Conservation (phyloP, 768 basidiomycete genomes). For the Boletus rubroflammeus region DNA sequence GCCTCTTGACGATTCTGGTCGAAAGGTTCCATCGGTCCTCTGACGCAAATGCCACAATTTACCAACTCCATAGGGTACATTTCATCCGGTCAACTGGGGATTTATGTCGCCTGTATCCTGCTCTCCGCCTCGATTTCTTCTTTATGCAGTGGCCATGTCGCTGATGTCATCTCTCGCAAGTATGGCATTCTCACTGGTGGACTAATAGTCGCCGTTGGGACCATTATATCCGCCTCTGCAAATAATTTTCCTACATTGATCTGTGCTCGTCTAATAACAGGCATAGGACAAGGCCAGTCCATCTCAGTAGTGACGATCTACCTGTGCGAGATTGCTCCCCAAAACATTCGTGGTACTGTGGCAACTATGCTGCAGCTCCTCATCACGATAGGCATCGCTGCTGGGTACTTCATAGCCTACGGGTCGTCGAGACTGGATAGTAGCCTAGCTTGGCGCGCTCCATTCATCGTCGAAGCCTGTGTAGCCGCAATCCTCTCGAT, state of each 20-base stretch:
- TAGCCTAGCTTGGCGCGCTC: conserved; percentile 27
- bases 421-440: conserved; percentile 20
- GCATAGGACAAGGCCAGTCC: conserved; percentile 45
- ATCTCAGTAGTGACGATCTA: conserved; percentile 41
- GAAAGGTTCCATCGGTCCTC: conserved; percentile 38
- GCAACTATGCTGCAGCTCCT: conserved; percentile 41
- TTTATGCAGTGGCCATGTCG: conserved; percentile 39
- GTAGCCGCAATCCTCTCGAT: conserved; percentile 14
- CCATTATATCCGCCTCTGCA: conserved; percentile 37
- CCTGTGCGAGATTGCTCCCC: conserved; percentile 41
- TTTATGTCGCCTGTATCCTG: conserved; percentile 43
- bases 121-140: conserved; percentile 41
- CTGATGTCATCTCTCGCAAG: conserved; percentile 46
- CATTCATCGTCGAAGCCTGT: conserved; percentile 27
- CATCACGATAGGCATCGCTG: conserved; percentile 41
- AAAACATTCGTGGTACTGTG: conserved; percentile 38
- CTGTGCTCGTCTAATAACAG: conserved; percentile 43
- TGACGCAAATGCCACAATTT: conserved; percentile 48
- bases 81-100: conserved; percentile 38
- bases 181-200: conserved; percentile 42
- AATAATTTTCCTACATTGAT: conserved; percentile 37
- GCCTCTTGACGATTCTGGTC: background rate
- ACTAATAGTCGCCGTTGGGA: conserved; percentile 40
- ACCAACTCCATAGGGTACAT: conserved; percentile 34
- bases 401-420: conserved; percentile 31